Evolutionary conservation across 208 protist species (phyloP), one percentile per base, ranked within the genome.

Genomic region (Kentomonas sorsogonicus): DNA sequence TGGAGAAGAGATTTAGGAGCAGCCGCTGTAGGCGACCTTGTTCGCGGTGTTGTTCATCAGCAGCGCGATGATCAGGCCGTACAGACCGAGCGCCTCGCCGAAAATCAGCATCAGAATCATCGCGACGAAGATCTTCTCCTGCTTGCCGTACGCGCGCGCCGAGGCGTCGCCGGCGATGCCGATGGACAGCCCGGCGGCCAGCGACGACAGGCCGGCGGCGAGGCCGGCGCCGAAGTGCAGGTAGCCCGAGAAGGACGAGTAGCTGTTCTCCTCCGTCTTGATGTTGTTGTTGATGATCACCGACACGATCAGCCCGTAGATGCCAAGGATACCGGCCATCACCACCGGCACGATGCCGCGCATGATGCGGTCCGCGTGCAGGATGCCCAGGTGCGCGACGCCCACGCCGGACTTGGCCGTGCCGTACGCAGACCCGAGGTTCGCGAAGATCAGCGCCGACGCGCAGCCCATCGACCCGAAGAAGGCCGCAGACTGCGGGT

Each of bases 71-170:
- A 99, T 99, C 57, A 99, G 85, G 60, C 98, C 98, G 77, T 99
- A 98, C 16, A 98, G 69, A 62, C 94, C 98, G 10, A 99, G 84
- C 50, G 98, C 98, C 76, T 99, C 98, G 11, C 80, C 86, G 63
- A 99, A 99, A 95, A 99, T 99, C 25, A 99, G 91, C 83, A 99
- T 99, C 43, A 99, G 91, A 82, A 99, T 97, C 98, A 99, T 99
- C 50, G 89, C 93, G 38, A 99, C 96, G 78, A 98, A 99, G 22
- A 99, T 91, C 71, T 94, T 97, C 56, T 97, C 97, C 76, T 99
- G 94, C 72, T 97, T 86, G 40, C 81, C 89, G 53, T 91, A 93
- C 30, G 89, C 86, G 53, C 86, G 76, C 51, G 77, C 83, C 43
- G 85, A 89, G 66, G 97, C 89, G 72, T 99, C 98, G 72, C 98